Percentiles rank a stretch among this genome's conserved stretches.
Conservation (phyloP, 1,139 yeast species). For the Geotrichum candidum region DNA sequence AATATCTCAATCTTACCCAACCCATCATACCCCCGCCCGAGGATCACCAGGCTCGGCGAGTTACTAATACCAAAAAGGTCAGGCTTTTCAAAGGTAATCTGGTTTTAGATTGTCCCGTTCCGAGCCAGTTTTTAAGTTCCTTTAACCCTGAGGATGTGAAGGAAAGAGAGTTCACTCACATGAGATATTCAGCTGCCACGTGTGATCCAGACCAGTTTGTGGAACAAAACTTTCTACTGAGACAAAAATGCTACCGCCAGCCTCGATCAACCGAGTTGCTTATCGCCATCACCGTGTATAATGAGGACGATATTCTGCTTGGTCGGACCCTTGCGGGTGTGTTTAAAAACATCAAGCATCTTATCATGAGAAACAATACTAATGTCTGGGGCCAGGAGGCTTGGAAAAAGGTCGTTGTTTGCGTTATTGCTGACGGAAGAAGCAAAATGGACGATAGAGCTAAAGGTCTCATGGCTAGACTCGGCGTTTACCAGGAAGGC, state of each 20-base stretch:
- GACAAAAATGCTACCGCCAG: slow-evolving; percentile 61
- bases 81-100: slow-evolving; percentile 63
- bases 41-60: background rate
- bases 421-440: slow-evolving; percentile 75
- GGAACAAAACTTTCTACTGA: slow-evolving; percentile 51
- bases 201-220: slow-evolving; percentile 65
- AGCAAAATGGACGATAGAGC: slow-evolving; percentile 61
- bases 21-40: background rate
- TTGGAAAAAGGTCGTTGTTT: slow-evolving; percentile 74
- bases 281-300: slow-evolving; percentile 74
- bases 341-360: slow-evolving; percentile 62
- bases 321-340: slow-evolving; percentile 74
- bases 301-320: slow-evolving; percentile 67
- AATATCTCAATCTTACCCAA: background rate
- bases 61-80: slow-evolving; percentile 30
- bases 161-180: slow-evolving; percentile 59
- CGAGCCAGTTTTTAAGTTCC: slow-evolving; percentile 1
- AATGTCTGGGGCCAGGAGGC: slow-evolving; percentile 69
- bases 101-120: slow-evolving; percentile 71
- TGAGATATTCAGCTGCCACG: slow-evolving; percentile 79
- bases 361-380: slow-evolving; percentile 26
- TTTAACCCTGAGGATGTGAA: slow-evolving; percentile 4
- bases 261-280: slow-evolving; percentile 68
- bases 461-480: slow-evolving; percentile 57
- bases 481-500: slow-evolving; percentile 77